Percentiles rank a stretch among this genome's conserved stretches.
These are phyloP conservation scores for Corylus heterophylla DNA, from an alignment of 306 rosid genomes.

Conservation along the genomic window DNA sequence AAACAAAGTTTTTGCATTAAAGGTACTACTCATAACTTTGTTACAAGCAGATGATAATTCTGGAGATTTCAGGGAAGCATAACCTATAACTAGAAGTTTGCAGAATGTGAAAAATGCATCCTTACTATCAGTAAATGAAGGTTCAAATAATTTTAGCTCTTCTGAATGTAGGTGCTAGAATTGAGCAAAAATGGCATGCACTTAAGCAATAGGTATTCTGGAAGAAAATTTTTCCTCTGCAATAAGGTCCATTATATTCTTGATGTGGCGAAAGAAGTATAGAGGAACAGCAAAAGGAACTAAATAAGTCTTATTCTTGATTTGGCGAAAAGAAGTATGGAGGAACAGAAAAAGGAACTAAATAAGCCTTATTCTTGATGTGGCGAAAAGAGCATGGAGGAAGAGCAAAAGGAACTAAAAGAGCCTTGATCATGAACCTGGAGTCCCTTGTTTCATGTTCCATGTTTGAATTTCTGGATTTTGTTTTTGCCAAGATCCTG, in stretches of 20 bases:
- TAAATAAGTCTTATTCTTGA: background rate
- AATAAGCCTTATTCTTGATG: background rate
- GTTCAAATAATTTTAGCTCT: slow-evolving; percentile 16
- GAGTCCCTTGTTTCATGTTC: slow-evolving; percentile 39
- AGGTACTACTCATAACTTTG: background rate
- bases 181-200: background rate
- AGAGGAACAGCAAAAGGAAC: slow-evolving; percentile 3
- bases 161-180: background rate
- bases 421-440: slow-evolving; percentile 23
- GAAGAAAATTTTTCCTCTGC: background rate
- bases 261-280: background rate
- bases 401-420: slow-evolving; percentile 7
- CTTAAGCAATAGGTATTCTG: background rate
- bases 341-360: slow-evolving; percentile 2
- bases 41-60: background rate
- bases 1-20: background rate
- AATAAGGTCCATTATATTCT: background rate
- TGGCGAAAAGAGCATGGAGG: background rate
- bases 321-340: background rate
- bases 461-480: slow-evolving; percentile 36
- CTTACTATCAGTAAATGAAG: background rate
- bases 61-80: slow-evolving; percentile 1
- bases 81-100: background rate
- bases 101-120: background rate
- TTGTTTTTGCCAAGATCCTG: slow-evolving; percentile 39